phyloP scores from a whole-genome alignment of 2,329 filamentous ascomycete genomes.

The Blumeria hordei region DNA sequence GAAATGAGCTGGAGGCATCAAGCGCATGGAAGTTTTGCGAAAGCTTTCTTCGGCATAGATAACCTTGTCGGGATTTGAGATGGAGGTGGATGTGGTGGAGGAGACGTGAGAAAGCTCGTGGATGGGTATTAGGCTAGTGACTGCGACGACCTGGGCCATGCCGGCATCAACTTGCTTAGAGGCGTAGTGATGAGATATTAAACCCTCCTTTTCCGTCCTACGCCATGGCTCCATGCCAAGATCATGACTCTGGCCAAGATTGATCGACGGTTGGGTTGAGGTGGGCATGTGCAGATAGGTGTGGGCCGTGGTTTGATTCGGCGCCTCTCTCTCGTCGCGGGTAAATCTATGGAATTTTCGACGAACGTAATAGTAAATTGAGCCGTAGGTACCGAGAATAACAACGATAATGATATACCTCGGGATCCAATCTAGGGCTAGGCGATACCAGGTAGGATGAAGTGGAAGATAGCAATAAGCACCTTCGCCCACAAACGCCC shows the following conservation, averaged over 20 bases:
- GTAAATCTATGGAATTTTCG: conserved; percentile 14
- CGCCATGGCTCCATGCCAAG: background rate
- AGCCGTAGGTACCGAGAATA: conserved; percentile 39
- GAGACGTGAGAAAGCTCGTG: too few relatives aligned
- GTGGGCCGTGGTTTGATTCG: conserved; percentile 1
- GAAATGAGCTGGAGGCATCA: too few relatives aligned
- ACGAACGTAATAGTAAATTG: conserved; percentile 45
- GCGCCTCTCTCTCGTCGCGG: conserved; percentile 4
- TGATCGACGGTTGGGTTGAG: background rate
- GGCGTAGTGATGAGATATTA: background rate
- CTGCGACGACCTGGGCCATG: background rate
- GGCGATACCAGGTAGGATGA: conserved; percentile 41
- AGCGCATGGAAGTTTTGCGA: too few relatives aligned
- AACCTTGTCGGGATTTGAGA: too few relatives aligned
- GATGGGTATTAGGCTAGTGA: too few relatives aligned
- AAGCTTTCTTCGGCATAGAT: conserved; percentile 5
- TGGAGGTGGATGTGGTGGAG: too few relatives aligned
- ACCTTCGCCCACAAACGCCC: conserved; percentile 35
- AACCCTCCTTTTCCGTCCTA: background rate
- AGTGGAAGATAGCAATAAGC: conserved; percentile 47
- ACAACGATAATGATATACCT: conserved; percentile 42
- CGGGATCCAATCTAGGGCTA: conserved; percentile 48
- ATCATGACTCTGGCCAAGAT: background rate
- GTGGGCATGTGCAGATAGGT: background rate
- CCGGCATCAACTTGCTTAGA: background rate